Percentiles rank a stretch among this genome's conserved stretches.
Evolutionary conservation across 495 filamentous ascomycete genomes (phyloP).

Genomic region (Hypoxylon crocopeplum): DNA sequence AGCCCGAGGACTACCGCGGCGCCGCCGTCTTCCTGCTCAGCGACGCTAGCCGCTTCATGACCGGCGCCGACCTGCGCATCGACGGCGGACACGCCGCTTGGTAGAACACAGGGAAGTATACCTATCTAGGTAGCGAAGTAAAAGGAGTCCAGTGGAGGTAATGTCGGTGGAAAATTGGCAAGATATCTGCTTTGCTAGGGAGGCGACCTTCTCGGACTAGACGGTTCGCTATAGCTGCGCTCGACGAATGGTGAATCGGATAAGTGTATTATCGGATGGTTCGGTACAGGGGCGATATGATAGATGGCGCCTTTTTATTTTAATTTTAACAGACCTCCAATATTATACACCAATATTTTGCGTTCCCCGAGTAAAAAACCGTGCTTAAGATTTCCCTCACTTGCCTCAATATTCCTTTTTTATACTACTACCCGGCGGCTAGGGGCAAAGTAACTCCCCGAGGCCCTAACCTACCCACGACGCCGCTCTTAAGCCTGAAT

Average conservation of each 20-base stretch:
- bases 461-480: slow-evolving; percentile 47
- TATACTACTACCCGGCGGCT: slow-evolving; percentile 1
- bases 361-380: neutral
- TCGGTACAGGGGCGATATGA: slow-evolving; percentile 6
- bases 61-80: slow-evolving; percentile 77
- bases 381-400: neutral
- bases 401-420: neutral
- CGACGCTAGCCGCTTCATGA: slow-evolving; percentile 89
- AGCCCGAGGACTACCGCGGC: slow-evolving; percentile 80
- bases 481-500: slow-evolving; percentile 47
- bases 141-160: slow-evolving; percentile 1
- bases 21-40: slow-evolving; percentile 85
- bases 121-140: neutral
- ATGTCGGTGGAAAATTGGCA: slow-evolving; percentile 10
- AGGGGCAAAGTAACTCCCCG: slow-evolving; percentile 36
- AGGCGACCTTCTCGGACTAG: slow-evolving; percentile 1
- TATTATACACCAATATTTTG: slow-evolving; percentile 16
- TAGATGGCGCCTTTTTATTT: slow-evolving; percentile 29
- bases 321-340: slow-evolving; percentile 30
- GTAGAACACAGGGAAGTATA: slow-evolving; percentile 51
- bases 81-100: slow-evolving; percentile 84
- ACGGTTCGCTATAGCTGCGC: slow-evolving; percentile 3
- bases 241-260: slow-evolving; percentile 6
- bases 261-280: slow-evolving; percentile 20
- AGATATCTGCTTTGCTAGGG: slow-evolving; percentile 2